Evolutionary conservation across 2,329 filamentous ascomycete genomes (phyloP).

Genomic region (Botrytis cinerea): DNA sequence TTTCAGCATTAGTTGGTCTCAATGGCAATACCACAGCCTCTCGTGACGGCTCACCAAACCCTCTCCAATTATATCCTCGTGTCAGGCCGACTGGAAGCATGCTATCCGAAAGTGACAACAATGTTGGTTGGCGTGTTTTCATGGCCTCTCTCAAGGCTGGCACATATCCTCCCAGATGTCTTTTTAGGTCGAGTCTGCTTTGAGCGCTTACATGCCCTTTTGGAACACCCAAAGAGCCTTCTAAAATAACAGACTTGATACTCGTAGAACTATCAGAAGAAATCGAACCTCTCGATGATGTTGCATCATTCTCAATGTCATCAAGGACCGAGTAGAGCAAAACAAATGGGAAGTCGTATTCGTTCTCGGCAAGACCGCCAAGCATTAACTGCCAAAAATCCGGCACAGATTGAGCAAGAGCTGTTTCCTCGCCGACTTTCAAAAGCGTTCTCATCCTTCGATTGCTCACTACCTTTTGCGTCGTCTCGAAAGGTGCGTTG

Average conservation of each 20-base stretch:
- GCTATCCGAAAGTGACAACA: conserved; percentile 64
- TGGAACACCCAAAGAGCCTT: conserved; percentile 70
- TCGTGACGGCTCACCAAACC: conserved; percentile 68
- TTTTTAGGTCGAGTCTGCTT: conserved; percentile 64
- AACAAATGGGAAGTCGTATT: conserved; percentile 73
- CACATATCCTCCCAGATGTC: conserved; percentile 71
- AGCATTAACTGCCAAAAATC: conserved; percentile 72
- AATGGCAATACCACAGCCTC: conserved; percentile 77
- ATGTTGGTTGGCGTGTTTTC: conserved; percentile 63
- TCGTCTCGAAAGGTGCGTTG: conserved; percentile 74
- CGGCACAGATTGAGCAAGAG: conserved; percentile 67
- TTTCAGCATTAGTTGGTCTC: conserved; percentile 65
- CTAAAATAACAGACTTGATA: conserved; percentile 65
- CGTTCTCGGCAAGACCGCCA: conserved; percentile 68
- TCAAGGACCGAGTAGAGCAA: conserved; percentile 75
- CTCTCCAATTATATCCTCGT: conserved; percentile 67
- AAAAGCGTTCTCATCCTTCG: conserved; percentile 75
- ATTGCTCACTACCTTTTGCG: conserved; percentile 71
- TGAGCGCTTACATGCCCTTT: conserved; percentile 62
- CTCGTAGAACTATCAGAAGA: conserved; percentile 65
- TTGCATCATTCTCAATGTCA: conserved; percentile 58
- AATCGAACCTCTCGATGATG: conserved; percentile 51
- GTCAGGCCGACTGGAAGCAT: conserved; percentile 65
- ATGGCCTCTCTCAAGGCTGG: conserved; percentile 75
- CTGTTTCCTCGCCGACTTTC: conserved; percentile 73